Evolutionary conservation across 768 basidiomycete genomes (phyloP).

Genomic region (Udeniomyces megalosporus): DNA sequence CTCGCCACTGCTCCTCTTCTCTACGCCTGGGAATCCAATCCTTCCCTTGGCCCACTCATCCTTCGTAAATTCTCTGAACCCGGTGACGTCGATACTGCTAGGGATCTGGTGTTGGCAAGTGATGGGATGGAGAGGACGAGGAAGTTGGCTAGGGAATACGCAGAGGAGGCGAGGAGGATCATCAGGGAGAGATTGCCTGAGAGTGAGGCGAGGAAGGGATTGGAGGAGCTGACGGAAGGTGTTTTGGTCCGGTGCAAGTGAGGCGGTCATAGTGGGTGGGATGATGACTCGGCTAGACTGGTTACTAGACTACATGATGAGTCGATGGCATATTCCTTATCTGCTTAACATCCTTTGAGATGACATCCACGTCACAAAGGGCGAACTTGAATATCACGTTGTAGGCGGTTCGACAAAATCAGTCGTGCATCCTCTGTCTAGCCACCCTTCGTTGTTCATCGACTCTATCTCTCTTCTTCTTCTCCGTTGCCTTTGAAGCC

Average conservation of each 20-base stretch:
- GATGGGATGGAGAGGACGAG: conserved; percentile 65
- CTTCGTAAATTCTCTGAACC: conserved; percentile 54
- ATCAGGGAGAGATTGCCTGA: conserved; percentile 51
- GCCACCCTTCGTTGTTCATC: no score
- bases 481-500: no score
- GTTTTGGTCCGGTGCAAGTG: conserved; percentile 33
- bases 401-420: no score
- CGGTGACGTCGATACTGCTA: conserved; percentile 65
- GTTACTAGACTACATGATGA: no score
- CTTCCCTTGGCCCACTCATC: conserved; percentile 54
- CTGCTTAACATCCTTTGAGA: no score
- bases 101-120: conserved; percentile 48
- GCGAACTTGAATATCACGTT: no score
- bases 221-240: conserved; percentile 52
- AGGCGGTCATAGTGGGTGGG: not conserved
- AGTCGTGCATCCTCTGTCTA: no score
- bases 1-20: conserved; percentile 73
- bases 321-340: no score
- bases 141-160: conserved; percentile 57
- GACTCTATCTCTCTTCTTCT: no score
- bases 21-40: conserved; percentile 72
- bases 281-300: no score
- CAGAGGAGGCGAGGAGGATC: conserved; percentile 55
- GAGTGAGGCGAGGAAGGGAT: conserved; percentile 59
- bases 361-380: no score